These are phyloP conservation scores for Aspergillus bridgeri DNA, from an alignment of 495 filamentous ascomycete species.

Conservation along the genomic window DNA sequence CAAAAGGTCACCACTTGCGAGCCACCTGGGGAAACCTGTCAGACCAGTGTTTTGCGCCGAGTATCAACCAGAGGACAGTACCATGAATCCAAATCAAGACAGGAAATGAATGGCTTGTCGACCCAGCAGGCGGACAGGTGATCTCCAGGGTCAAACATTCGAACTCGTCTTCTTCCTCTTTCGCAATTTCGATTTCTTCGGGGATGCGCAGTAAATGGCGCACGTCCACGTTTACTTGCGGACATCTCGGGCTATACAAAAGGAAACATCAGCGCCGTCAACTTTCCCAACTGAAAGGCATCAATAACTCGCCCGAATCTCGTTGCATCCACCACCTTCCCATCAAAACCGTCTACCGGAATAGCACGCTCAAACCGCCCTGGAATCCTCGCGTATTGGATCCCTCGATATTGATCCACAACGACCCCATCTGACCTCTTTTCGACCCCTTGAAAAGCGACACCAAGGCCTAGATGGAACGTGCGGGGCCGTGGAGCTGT, in stretches of 20 bases:
- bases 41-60: neutral
- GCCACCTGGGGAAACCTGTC: conserved; percentile 20
- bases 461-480: conserved; percentile 26
- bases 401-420: conserved; percentile 34
- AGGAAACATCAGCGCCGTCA: neutral
- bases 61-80: conserved; percentile 5
- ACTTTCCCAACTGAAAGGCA: neutral
- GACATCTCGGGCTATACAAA: conserved; percentile 32
- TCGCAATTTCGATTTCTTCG: conserved; percentile 29
- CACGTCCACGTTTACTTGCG: conserved; percentile 35
- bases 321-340: conserved; percentile 29
- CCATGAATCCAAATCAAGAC: conserved; percentile 47
- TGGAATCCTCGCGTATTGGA: conserved; percentile 37
- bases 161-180: conserved; percentile 40
- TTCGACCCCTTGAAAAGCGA: conserved; percentile 31
- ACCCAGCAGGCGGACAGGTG: conserved; percentile 26
- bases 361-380: conserved; percentile 34
- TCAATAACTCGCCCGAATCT: conserved; percentile 31
- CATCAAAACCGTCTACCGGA: conserved; percentile 25
- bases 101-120: conserved; percentile 20
- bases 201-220: conserved; percentile 38
- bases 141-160: conserved; percentile 45
- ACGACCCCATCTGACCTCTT: conserved; percentile 10
- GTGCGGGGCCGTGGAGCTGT: conserved; percentile 15
- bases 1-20: conserved; percentile 41